phyloP scores from a whole-genome alignment of 371 early-diverging fungal species.

The Apophysomyces sp. region DNA sequence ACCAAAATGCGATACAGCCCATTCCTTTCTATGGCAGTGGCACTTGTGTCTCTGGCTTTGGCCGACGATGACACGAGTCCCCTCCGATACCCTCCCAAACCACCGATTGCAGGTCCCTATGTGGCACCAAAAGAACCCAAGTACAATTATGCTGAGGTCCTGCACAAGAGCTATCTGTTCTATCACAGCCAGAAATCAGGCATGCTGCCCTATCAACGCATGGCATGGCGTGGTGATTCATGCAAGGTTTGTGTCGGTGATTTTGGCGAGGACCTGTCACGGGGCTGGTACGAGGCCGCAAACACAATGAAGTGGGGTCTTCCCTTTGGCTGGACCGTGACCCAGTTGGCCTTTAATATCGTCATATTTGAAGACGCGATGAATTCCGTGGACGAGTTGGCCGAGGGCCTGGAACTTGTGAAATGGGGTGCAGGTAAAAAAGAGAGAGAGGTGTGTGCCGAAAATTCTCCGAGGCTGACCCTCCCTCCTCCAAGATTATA shows the following conservation, averaged over 20 bases:
- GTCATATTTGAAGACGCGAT: conserved; percentile 51
- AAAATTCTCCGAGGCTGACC: neutral
- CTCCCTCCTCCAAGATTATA: conserved; percentile 32
- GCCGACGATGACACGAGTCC: conserved; percentile 32
- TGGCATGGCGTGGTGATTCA: conserved; percentile 61
- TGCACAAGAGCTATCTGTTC: conserved; percentile 56
- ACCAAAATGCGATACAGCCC: neutral
- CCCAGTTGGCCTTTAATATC: conserved; percentile 55
- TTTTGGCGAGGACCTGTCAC: conserved; percentile 55
- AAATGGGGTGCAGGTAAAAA: conserved; percentile 53
- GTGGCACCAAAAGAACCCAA: conserved; percentile 46
- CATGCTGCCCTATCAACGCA: conserved; percentile 49
- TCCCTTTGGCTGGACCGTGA: conserved; percentile 52
- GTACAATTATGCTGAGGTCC: conserved; percentile 55
- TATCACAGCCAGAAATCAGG: conserved; percentile 60
- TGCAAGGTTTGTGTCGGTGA: conserved; percentile 55
- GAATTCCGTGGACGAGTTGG: conserved; percentile 50
- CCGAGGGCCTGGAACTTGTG: conserved; percentile 49
- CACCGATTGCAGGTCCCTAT: conserved; percentile 34
- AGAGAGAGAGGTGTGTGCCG: neutral
- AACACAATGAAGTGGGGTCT: conserved; percentile 68
- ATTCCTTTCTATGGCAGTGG: neutral
- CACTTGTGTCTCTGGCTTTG: neutral
- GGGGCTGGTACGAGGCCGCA: conserved; percentile 65
- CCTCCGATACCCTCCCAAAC: conserved; percentile 23